phyloP scores from a whole-genome alignment of 2,329 filamentous ascomycete species.

The Escovopsis sp. region DNA sequence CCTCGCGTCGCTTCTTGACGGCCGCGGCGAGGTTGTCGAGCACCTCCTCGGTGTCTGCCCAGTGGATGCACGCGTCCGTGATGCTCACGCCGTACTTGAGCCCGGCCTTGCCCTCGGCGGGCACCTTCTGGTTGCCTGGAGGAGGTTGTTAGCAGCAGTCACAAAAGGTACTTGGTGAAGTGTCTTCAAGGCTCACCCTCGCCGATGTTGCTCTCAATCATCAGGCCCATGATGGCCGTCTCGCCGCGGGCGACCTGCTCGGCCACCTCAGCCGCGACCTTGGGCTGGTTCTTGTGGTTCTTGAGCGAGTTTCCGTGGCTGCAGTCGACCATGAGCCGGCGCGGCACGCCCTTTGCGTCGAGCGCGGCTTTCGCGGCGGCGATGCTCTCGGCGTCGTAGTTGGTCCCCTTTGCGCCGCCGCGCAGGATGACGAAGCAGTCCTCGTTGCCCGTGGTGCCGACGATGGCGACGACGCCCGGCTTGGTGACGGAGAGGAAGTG shows the following conservation, averaged over 20 bases:
- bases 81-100: slow-evolving; percentile 92
- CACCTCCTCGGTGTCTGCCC: slow-evolving; percentile 74
- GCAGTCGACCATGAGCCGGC: slow-evolving; percentile 93
- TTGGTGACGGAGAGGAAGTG: slow-evolving; percentile 97
- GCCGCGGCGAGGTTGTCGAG: slow-evolving; percentile 66
- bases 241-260: slow-evolving; percentile 79
- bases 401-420: slow-evolving; percentile 84
- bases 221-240: slow-evolving; percentile 82
- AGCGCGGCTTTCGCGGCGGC: slow-evolving; percentile 69
- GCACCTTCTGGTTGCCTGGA: slow-evolving; percentile 75
- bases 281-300: slow-evolving; percentile 94
- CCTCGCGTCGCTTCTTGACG: slow-evolving; percentile 56
- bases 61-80: slow-evolving; percentile 92
- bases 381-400: slow-evolving; percentile 80
- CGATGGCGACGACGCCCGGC: slow-evolving; percentile 86
- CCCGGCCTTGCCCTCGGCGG: slow-evolving; percentile 66
- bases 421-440: slow-evolving; percentile 95
- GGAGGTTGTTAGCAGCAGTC: slow-evolving; percentile 13
- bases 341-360: slow-evolving; percentile 54
- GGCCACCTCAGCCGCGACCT: slow-evolving; percentile 69
- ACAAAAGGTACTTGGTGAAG: background rate
- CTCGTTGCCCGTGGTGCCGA: slow-evolving; percentile 85
- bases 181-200: slow-evolving; percentile 45
- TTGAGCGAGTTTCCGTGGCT: slow-evolving; percentile 93
- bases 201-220: slow-evolving; percentile 97